Evolutionary conservation across 495 filamentous ascomycete genomes (phyloP), one percentile per base, ranked within the genome.

Genomic region (Penicillium roqueforti): DNA sequence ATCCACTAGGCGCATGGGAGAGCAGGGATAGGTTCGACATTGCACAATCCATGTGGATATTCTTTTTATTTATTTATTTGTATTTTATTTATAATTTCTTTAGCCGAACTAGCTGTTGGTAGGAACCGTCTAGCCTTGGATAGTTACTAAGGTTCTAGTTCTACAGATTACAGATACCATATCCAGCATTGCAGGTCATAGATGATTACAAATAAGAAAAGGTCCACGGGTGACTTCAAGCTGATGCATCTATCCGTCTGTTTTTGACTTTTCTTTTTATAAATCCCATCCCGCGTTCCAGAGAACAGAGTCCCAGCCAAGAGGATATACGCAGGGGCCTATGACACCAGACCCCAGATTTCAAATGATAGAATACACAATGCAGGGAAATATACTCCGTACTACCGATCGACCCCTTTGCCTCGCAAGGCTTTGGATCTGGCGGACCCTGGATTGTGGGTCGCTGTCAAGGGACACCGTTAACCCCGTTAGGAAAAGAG

Each of bases 361-460:
- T 25, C 14, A 28, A 38, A 28, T 11, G 4, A 47, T 3, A 43
- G 11, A 26, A 20, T 19, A 41, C 11, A 44, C 19, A 23, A 36
- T 22, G 19, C 16, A 34, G 9, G 22, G 3, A 45, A 29, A 28
- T 29, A 34, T 36, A 22, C n/a, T n/a, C n/a, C n/a, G 28, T 40
- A 11, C 23, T 4, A n/a, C 16, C 18, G 49, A 57, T 53, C 55
- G 54, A 51, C 40, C 28, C 16, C 19, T 19, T 54, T 22, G 34
- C 53, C 44, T 55, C 43, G 23, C 47, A 56, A 51, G 54, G 47
- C 47, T 31, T 34, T 28, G 49, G 56, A 58, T 58, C 51, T 42
- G 19, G 18, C 37, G 32, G 45, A 54, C 51, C 45, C 56, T 58
- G 44, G 50, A 57, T 57, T 47, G 51, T 55, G 51, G 56, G 38